phyloP scores from a whole-genome alignment of 768 basidiomycete genomes.

The Amyloporia xantha region DNA sequence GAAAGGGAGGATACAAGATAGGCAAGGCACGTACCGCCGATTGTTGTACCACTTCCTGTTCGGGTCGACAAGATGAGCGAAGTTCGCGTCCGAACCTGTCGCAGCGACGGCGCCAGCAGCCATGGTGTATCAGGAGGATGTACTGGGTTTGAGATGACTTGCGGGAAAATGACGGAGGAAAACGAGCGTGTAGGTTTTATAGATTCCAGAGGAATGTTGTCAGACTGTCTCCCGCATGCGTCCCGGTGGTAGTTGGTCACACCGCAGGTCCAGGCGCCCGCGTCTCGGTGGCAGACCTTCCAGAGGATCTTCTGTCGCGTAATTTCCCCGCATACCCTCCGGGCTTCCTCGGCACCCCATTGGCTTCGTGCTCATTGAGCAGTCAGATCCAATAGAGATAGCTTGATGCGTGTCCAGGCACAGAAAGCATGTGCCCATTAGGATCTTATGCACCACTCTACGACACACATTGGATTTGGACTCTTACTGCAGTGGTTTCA shows the following conservation, averaged over 20 bases:
- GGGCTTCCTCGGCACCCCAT: conserved; percentile 8
- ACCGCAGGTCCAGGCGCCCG: background rate
- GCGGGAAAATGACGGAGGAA: conserved; percentile 16
- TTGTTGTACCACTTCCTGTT: conserved; percentile 74
- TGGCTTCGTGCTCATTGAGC: conserved; percentile 1
- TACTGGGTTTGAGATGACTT: conserved; percentile 13
- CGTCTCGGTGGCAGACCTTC: background rate
- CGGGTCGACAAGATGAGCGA: conserved; percentile 55
- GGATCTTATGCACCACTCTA: background rate
- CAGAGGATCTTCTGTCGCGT: conserved; percentile 15
- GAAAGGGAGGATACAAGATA: background rate
- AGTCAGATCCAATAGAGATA: background rate
- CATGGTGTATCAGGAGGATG: conserved; percentile 35
- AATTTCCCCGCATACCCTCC: conserved; percentile 13
- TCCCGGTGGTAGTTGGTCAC: conserved; percentile 3
- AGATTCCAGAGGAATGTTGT: conserved; percentile 4
- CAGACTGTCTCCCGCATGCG: conserved; percentile 1
- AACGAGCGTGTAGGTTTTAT: conserved; percentile 18
- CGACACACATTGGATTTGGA: too few species aligned
- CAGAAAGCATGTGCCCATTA: background rate
- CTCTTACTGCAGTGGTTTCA: too few species aligned
- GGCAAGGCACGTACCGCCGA: conserved; percentile 41
- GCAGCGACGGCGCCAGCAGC: conserved; percentile 41
- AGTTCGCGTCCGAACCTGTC: conserved; percentile 29
- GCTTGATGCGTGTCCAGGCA: background rate